Base-by-base conservation (phyloP, 805 yeast genomes). In the Saccharomyces paradoxus region DNA sequence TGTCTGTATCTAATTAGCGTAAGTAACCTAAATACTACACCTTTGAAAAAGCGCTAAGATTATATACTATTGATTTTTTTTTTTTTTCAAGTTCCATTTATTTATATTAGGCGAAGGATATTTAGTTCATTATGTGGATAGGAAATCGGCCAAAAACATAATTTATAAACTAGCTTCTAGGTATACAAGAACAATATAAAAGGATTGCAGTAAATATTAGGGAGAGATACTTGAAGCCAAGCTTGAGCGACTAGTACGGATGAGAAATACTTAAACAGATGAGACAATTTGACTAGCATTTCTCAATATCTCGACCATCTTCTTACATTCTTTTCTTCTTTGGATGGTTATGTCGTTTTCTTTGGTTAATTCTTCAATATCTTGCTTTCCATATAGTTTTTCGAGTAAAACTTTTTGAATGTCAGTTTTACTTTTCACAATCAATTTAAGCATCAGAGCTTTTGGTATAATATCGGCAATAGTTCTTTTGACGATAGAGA, bases 391-490 rank as follows among this genome's bases (percentile, higher is more conserved):
- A 73, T 92, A 94, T 58, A 94, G 77, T 71, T 88, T 88, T 73
- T 88, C 96, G 60, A 94, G 77, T 59, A 94, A 77, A 61, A 87
- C 95, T 69, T 84, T 88, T 75, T 95, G 99, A 64, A 94, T 87
- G 63, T 89, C 95, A 54, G 82, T 84, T 76, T 88, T 89, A 46
- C 96, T 86, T 65, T 79, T 80, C 58, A 84, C 84, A 64, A 94
- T 92, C 69, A 94, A 80, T 71, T 92, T 91, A 65, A 92, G 78
- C 96, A 91, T 90, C 59, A 94, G 81, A 3, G 97, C 95, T 74
- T 94, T 94, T 62, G 99, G 99, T 62, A 94, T 86, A 65, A 91
- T 76, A 69, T 94, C 99, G 22, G 96, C 86, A 63, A 94, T 86
- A 0, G 97, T 89, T 69, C 96, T 83, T 74, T 91, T 89, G 50